phyloP scores from a whole-genome alignment of 2,329 filamentous ascomycete genomes.

The Emergomyces africanus region DNA sequence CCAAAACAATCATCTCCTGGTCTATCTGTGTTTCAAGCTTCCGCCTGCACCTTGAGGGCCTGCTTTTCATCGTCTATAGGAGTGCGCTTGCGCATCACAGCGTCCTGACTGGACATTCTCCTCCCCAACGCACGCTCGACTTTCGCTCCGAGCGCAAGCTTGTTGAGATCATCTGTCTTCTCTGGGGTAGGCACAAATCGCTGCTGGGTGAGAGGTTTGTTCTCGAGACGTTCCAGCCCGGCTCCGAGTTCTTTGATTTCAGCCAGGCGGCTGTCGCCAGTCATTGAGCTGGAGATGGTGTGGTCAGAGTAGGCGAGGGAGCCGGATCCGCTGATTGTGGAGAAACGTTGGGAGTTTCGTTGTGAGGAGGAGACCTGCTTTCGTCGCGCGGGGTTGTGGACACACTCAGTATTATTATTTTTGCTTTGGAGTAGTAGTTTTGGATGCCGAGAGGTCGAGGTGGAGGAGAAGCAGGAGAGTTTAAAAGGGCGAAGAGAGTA shows the following conservation, averaged over 20 bases:
- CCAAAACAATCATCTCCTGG: neutral
- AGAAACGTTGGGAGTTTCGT: constrained; percentile 41
- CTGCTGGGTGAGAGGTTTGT: constrained; percentile 71
- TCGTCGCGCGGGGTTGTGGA: constrained; percentile 3
- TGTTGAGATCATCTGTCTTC: constrained; percentile 70
- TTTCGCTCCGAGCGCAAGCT: constrained; percentile 80
- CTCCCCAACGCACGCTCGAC: constrained; percentile 75
- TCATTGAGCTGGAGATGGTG: constrained; percentile 28
- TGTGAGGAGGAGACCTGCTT: constrained; percentile 28
- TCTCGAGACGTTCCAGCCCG: constrained; percentile 76
- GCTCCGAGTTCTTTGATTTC: constrained; percentile 66
- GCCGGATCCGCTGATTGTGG: constrained; percentile 37
- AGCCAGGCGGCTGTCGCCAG: constrained; percentile 40
- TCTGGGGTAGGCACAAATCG: constrained; percentile 66
- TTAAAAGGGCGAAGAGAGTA: constrained; percentile 9
- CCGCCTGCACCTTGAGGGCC: constrained; percentile 9
- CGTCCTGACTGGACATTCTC: constrained; percentile 80
- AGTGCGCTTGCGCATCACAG: constrained; percentile 56
- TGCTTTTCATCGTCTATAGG: constrained; percentile 25
- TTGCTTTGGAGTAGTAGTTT: neutral
- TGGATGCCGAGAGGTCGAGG: neutral
- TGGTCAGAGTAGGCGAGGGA: constrained; percentile 35
- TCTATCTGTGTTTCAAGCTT: neutral
- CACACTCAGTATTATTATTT: neutral
- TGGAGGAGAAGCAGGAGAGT: constrained; percentile 5